Evolutionary conservation across 768 basidiomycete genomes (phyloP).

Genomic region (Termitomyces sp.): DNA sequence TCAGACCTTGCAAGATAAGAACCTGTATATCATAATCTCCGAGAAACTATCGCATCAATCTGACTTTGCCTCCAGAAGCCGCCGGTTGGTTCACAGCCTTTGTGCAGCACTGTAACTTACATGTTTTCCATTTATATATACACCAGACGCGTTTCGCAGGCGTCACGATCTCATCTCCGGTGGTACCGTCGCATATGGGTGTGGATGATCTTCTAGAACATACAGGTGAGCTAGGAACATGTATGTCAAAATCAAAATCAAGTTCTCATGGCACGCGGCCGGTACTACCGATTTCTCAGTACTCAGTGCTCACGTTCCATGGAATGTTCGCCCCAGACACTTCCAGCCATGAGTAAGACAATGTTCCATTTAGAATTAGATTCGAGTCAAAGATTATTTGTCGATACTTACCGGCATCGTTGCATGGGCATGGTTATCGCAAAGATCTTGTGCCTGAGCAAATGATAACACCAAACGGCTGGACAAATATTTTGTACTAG

Average conservation of each 20-base stretch:
- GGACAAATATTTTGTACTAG: background rate
- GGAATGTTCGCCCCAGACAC: background rate
- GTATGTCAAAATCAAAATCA: background rate
- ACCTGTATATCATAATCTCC: background rate
- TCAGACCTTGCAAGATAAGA: background rate
- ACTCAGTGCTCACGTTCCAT: background rate
- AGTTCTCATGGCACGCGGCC: background rate
- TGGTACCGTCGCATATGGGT: background rate
- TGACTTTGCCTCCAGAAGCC: background rate
- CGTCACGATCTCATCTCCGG: background rate
- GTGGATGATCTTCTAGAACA: background rate
- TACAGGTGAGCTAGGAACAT: background rate
- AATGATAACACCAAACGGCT: background rate
- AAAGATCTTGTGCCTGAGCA: background rate
- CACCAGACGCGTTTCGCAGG: background rate
- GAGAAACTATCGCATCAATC: background rate
- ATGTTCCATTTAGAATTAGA: background rate
- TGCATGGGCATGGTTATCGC: background rate
- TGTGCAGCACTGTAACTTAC: background rate
- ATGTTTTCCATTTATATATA: background rate
- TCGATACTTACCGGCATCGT: background rate
- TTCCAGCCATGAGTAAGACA: background rate
- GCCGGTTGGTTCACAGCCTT: background rate
- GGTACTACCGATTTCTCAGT: too few relatives aligned
- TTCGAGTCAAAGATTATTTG: background rate